phyloP scores from a whole-genome alignment of 2,329 filamentous ascomycete genomes.

The Ceratocystis cacaofunesta region DNA sequence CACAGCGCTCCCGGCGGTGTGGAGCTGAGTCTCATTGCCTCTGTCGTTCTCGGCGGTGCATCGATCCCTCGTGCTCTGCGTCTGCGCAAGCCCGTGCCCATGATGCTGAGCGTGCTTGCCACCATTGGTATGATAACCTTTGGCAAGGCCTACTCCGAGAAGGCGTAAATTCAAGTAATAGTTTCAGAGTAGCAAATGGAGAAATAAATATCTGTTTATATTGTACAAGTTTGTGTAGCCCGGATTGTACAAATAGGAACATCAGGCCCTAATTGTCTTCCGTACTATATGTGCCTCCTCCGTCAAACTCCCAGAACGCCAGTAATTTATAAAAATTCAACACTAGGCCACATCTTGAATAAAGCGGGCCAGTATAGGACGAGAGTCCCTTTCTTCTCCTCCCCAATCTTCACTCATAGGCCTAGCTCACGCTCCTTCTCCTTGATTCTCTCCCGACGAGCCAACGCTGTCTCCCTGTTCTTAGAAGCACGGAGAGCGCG shows the following conservation, averaged over 20 bases:
- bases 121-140: constrained; percentile 67
- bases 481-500: constrained; percentile 60
- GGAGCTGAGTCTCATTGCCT: constrained; percentile 79
- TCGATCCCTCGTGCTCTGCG: constrained; percentile 78
- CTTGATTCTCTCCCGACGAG: constrained; percentile 58
- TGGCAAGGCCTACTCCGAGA: constrained; percentile 48
- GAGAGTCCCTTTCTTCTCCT: background rate
- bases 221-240: background rate
- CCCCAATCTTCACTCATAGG: constrained; percentile 21
- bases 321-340: constrained; percentile 3
- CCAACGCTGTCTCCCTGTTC: constrained; percentile 55
- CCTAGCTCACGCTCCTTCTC: constrained; percentile 46
- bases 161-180: constrained; percentile 22
- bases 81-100: constrained; percentile 68
- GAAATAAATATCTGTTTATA: constrained; percentile 3
- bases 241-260: background rate
- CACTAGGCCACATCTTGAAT: background rate
- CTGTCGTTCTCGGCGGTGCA: constrained; percentile 66
- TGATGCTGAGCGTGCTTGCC: constrained; percentile 63
- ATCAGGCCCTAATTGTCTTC: background rate
- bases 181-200: background rate
- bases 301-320: constrained; percentile 8
- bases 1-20: constrained; percentile 64
- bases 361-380: background rate
- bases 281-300: background rate